Conservation (phyloP, 305 asterid species). For the Ajuga reptans region DNA sequence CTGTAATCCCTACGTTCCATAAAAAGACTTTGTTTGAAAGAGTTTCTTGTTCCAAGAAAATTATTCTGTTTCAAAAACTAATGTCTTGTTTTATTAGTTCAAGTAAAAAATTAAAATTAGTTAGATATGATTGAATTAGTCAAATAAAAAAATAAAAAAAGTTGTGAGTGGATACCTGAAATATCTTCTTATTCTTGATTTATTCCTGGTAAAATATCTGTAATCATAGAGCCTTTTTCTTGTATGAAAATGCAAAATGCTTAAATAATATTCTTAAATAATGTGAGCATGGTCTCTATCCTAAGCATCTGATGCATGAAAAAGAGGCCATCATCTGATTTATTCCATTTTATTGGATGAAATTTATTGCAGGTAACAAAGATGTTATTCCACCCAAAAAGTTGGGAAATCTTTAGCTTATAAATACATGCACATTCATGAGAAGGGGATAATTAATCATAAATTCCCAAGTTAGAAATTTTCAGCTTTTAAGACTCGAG, state of each 20-base stretch:
- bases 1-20: too few relatives aligned
- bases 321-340: conserved; percentile 17
- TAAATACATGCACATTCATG: conserved; percentile 25
- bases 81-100: too few relatives aligned
- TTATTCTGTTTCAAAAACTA: too few relatives aligned
- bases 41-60: too few relatives aligned
- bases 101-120: too few relatives aligned
- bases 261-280: conserved; percentile 15
- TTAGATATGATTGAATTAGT: too few relatives aligned
- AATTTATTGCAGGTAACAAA: conserved; percentile 5
- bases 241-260: not conserved
- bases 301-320: conserved; percentile 49
- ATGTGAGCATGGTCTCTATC: conserved; percentile 12
- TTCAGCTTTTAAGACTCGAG: not conserved
- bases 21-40: too few relatives aligned
- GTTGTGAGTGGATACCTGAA: not conserved
- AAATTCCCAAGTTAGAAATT: not conserved
- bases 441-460: not conserved
- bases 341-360: conserved; percentile 27
- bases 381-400: conserved; percentile 21
- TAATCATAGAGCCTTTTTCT: not conserved
- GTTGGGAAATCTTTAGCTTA: conserved; percentile 19
- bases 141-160: too few relatives aligned
- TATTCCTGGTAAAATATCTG: not conserved
- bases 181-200: not conserved